phyloP scores from a whole-genome alignment of 208 protist genomes.

The Leptomonas pyrrhocoris region DNA sequence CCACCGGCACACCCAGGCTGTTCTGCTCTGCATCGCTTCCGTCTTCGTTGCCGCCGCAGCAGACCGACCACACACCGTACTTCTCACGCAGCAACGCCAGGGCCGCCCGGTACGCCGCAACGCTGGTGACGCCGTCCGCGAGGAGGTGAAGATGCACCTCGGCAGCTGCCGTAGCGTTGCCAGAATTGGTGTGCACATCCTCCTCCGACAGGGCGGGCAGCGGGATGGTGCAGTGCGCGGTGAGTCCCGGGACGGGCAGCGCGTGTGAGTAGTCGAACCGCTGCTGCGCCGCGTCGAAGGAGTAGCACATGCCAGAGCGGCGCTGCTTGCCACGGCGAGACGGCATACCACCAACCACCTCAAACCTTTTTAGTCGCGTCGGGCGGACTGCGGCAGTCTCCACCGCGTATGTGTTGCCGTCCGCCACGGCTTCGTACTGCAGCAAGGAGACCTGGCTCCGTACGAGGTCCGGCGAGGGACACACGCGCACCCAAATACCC shows the following conservation, averaged over 20 bases:
- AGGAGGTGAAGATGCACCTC: background rate
- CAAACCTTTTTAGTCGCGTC: slow-evolving; percentile 36
- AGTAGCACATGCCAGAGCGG: slow-evolving; percentile 50
- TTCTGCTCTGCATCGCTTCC: slow-evolving; percentile 41
- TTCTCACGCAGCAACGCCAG: slow-evolving; percentile 8
- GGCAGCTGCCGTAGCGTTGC: background rate
- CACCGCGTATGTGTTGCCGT: background rate
- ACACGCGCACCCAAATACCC: slow-evolving; percentile 48
- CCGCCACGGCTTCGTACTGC: slow-evolving; percentile 21
- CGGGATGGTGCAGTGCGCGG: slow-evolving; percentile 40
- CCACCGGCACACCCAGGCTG: slow-evolving; percentile 41
- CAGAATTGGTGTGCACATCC: no score
- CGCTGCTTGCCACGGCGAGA: slow-evolving; percentile 41
- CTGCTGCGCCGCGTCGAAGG: slow-evolving; percentile 38
- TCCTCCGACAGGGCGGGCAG: slow-evolving; percentile 16
- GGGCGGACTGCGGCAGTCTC: background rate
- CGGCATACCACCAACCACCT: slow-evolving; percentile 60
- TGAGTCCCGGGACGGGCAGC: slow-evolving; percentile 48
- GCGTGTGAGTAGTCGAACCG: slow-evolving; percentile 47
- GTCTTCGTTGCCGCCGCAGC: slow-evolving; percentile 53
- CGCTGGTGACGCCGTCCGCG: background rate
- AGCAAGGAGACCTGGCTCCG: slow-evolving; percentile 43
- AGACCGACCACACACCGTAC: slow-evolving; percentile 32
- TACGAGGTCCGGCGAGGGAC: slow-evolving; percentile 48
- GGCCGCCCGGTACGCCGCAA: background rate